These are phyloP conservation scores for Vitis labrusca DNA, from an alignment of 164 flowering plant genomes.

Conservation along the genomic window DNA sequence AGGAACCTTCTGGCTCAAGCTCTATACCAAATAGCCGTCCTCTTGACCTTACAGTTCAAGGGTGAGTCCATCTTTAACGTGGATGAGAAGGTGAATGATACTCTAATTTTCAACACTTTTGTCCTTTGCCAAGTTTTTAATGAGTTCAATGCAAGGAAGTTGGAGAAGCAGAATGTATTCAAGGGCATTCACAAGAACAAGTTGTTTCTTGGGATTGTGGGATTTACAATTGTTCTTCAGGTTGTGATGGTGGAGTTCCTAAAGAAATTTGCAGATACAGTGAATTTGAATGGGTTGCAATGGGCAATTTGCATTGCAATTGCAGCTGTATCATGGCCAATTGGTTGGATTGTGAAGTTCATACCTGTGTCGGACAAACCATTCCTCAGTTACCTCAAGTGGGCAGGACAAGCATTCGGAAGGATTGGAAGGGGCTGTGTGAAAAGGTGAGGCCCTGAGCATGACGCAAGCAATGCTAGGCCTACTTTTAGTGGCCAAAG, in stretches of 20 bases:
- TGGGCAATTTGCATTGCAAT: conserved; percentile 50
- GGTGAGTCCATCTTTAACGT: conserved; percentile 52
- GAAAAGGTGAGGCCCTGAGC: neutral
- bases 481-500: no score
- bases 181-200: conserved; percentile 47
- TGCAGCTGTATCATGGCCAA: conserved; percentile 64
- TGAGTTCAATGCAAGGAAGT: conserved; percentile 64
- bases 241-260: conserved; percentile 73
- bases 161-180: conserved; percentile 70
- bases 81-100: conserved; percentile 39
- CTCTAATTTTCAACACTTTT: conserved; percentile 70
- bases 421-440: neutral
- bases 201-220: conserved; percentile 62
- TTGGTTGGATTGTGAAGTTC: conserved; percentile 54
- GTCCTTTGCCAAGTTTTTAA: conserved; percentile 78
- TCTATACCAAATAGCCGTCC: conserved; percentile 59
- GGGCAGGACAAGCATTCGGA: neutral
- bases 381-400: conserved; percentile 27
- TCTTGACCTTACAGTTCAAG: conserved; percentile 53
- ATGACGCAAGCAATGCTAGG: no score
- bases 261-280: conserved; percentile 61
- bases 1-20: conserved; percentile 70
- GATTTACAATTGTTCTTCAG: conserved; percentile 53
- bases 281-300: conserved; percentile 39
- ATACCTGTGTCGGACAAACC: conserved; percentile 53